These are phyloP conservation scores for Aspergillus ibericus DNA, from an alignment of 2,329 filamentous ascomycete species.

Conservation along the genomic window DNA sequence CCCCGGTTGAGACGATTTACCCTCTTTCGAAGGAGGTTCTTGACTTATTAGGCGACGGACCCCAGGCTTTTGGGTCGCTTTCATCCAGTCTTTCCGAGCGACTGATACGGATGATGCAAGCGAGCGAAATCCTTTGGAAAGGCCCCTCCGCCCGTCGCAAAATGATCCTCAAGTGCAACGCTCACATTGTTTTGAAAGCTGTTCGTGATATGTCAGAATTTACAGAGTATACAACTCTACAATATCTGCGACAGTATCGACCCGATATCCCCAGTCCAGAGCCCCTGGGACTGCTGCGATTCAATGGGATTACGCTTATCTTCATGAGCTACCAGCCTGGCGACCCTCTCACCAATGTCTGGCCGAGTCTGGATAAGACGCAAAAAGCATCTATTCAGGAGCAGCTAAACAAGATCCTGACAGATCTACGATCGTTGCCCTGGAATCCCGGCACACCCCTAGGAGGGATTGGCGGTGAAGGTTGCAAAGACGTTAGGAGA, in stretches of 20 bases:
- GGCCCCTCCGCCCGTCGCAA: slow-evolving; percentile 21
- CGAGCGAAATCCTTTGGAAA: slow-evolving; percentile 24
- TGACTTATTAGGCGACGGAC: slow-evolving; percentile 11
- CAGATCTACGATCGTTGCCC: slow-evolving; percentile 20
- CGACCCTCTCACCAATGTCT: slow-evolving; percentile 18
- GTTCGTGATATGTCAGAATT: slow-evolving; percentile 19
- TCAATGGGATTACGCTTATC: slow-evolving; percentile 19
- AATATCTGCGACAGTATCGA: slow-evolving; percentile 23
- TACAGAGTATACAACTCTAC: slow-evolving; percentile 29
- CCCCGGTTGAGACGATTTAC: slow-evolving; percentile 15
- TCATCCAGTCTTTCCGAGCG: slow-evolving; percentile 12
- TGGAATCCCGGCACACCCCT: slow-evolving; percentile 15
- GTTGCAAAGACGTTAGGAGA: slow-evolving; percentile 26
- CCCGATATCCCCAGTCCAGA: slow-evolving; percentile 21
- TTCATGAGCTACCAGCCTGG: slow-evolving; percentile 22
- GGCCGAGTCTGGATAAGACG: slow-evolving; percentile 12
- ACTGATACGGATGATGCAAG: slow-evolving; percentile 16
- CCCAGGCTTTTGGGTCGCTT: background rate
- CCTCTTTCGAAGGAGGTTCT: slow-evolving; percentile 17
- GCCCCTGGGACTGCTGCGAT: slow-evolving; percentile 20
- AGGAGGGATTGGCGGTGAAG: slow-evolving; percentile 25
- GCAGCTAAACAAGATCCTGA: slow-evolving; percentile 20
- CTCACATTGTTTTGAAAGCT: slow-evolving; percentile 23
- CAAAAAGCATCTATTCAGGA: slow-evolving; percentile 22
- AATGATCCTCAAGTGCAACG: slow-evolving; percentile 21